These are phyloP conservation scores for Claviceps africana DNA, from an alignment of 2,329 filamentous ascomycete genomes.

Conservation along the genomic window DNA sequence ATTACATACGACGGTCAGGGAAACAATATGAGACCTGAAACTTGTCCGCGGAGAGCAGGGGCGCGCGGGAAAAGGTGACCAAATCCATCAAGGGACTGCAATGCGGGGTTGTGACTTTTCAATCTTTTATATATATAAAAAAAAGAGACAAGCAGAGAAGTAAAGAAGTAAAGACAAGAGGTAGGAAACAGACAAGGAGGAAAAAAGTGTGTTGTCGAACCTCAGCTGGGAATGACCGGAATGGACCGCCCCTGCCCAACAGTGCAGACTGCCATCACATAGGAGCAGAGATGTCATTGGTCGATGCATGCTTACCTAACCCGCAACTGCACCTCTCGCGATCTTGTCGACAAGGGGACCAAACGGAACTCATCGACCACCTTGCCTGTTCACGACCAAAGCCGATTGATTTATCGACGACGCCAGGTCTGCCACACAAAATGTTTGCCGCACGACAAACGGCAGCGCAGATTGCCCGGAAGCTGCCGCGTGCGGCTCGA, in stretches of 20 bases:
- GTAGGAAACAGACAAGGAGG: background rate
- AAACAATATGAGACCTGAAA: background rate
- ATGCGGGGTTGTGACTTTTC: background rate
- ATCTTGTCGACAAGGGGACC: slow-evolving; percentile 13
- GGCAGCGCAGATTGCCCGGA: slow-evolving; percentile 24
- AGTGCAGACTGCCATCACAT: no score
- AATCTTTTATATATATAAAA: background rate
- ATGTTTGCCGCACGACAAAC: slow-evolving; percentile 33
- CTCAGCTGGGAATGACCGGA: no score
- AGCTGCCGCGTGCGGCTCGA: slow-evolving; percentile 26
- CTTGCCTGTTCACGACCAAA: slow-evolving; percentile 8
- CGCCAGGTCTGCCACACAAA: slow-evolving; percentile 10
- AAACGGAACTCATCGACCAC: background rate
- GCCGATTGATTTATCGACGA: no score
- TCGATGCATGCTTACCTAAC: slow-evolving; percentile 15
- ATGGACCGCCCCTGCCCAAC: no score
- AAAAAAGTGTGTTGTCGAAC: background rate
- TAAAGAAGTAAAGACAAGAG: background rate
- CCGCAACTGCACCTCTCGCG: slow-evolving; percentile 2
- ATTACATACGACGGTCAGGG: background rate
- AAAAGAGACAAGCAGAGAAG: background rate
- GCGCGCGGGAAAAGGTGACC: background rate
- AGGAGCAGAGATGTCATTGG: slow-evolving; percentile 13
- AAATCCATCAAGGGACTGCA: background rate
- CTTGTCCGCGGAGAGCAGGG: background rate